Evolutionary conservation across 495 filamentous ascomycete species (phyloP).

Genomic region (Penicillium paxilli): DNA sequence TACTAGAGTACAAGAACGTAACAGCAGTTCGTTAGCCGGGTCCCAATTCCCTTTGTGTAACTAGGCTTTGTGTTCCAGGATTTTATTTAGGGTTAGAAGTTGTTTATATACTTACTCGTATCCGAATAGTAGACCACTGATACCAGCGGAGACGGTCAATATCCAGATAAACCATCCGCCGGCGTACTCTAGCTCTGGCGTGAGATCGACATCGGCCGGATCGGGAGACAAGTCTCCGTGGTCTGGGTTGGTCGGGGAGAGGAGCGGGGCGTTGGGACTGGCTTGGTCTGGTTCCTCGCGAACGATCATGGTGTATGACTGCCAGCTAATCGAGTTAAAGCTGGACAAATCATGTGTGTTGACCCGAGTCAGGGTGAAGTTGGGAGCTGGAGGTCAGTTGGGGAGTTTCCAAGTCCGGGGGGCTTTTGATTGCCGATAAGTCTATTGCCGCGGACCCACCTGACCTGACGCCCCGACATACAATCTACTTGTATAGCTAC

Average conservation of each 20-base stretch:
- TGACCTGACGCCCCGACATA: too few species aligned
- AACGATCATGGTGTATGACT: conserved; percentile 23
- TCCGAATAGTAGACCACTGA: conserved; percentile 85
- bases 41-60: not conserved
- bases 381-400: not conserved
- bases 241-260: conserved; percentile 19
- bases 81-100: too few species aligned
- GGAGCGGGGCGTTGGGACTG: conserved; percentile 32
- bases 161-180: conserved; percentile 63
- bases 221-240: conserved; percentile 2
- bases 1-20: conserved; percentile 52
- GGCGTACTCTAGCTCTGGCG: conserved; percentile 19
- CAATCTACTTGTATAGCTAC: too few species aligned
- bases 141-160: conserved; percentile 76
- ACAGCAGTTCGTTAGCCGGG: conserved; percentile 3
- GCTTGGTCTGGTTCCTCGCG: conserved; percentile 24
- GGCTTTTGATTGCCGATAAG: not conserved
- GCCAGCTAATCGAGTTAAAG: too few species aligned
- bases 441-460: not conserved
- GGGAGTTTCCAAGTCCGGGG: not conserved
- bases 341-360: too few species aligned
- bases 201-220: conserved; percentile 8
- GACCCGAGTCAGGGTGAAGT: too few species aligned
- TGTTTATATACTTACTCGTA: conserved; percentile 62
- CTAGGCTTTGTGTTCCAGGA: too few species aligned